Evolutionary conservation across 2,329 filamentous ascomycete species (phyloP), one percentile per base, ranked within the genome.

Genomic region (Hymenoscyphus albidus): DNA sequence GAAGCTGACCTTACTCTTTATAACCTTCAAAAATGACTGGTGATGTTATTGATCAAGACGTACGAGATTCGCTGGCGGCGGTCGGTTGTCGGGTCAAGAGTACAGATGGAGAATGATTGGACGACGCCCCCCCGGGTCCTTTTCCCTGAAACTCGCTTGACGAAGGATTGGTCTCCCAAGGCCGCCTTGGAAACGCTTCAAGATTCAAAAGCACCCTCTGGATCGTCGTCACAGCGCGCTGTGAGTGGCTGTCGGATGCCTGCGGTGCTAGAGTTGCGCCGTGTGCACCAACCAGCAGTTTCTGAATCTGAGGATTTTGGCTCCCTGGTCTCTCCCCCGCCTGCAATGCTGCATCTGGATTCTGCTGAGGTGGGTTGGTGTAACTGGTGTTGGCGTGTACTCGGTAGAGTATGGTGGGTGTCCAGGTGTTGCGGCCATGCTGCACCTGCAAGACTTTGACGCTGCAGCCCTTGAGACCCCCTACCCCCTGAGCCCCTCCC

Each of bases 101-200:
- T 54, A 22, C 22, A 13, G 48, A 27, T 5, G 10, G 5, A 5
- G 13, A 54, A 27, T 27, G 48, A 54, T 54, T 54, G 48, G 48
- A 54, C 22, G 48, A 13, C 48, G 18, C 22, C 13, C 9, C 18
- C 7, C 13, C 10, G 9, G 27, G 18, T 54, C 48, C 48, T 54
- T 54, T 54, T 27, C 48, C 22, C 10, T 54, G 48, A 54, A 54
- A 54, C 48, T 54, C 48, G 48, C 48, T 54, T 54, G 48, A 54
- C 1, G 48, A 22, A 12, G 48, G 10, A 22, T 54, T 54, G 48
- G 48, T 54, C 48, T 54, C 18, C 48, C 48, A 54, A 54, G 48
- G 7, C 18, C 7, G 48, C n/a, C 18, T 54, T 54, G 48, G 48
- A 54, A 54, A 54, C 48, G 48, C 18, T 13, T 54, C 48, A 13